Evolutionary conservation across 371 early-diverging fungal genomes (phyloP).

Genomic region (Mucor lusitanicus): DNA sequence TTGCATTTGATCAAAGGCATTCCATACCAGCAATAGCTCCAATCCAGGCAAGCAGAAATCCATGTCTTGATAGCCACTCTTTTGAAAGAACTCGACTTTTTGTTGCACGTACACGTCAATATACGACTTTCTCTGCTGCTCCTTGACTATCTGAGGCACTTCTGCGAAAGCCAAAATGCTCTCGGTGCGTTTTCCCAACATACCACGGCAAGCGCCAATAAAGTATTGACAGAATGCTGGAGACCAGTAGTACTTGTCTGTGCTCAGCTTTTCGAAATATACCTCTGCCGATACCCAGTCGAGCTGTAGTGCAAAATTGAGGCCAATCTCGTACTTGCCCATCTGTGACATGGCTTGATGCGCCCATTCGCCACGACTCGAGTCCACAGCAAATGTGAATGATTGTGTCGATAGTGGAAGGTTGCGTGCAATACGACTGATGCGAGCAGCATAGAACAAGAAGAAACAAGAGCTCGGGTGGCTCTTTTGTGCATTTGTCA

Average conservation of each 20-base stretch:
- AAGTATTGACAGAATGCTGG: constrained; percentile 52
- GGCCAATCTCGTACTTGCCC: constrained; percentile 46
- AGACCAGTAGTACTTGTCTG: constrained; percentile 45
- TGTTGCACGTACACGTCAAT: constrained; percentile 49
- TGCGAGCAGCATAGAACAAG: constrained; percentile 49
- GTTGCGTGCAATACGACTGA: constrained; percentile 35
- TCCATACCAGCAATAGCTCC: constrained; percentile 54
- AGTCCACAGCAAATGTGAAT: constrained; percentile 22
- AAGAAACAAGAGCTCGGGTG: constrained; percentile 56
- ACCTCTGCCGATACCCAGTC: constrained; percentile 44
- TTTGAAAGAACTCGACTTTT: constrained; percentile 45
- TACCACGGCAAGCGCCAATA: constrained; percentile 42
- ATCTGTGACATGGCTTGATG: constrained; percentile 25
- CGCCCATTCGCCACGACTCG: constrained; percentile 28
- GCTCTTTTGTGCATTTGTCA: constrained; percentile 41
- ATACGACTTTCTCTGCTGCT: constrained; percentile 37
- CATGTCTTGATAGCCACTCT: constrained; percentile 47
- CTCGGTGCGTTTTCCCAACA: constrained; percentile 33
- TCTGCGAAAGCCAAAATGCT: constrained; percentile 40
- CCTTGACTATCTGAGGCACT: constrained; percentile 37
- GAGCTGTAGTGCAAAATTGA: constrained; percentile 46
- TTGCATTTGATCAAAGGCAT: constrained; percentile 50
- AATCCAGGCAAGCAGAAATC: constrained; percentile 41
- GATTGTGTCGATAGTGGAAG: constrained; percentile 29
- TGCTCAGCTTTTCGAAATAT: constrained; percentile 42